A percentile compares a stretch with the other conserved stretches of the same genome.
phyloP scores from a whole-genome alignment of 1,139 yeast species.

The Yamadazyma siamensis region DNA sequence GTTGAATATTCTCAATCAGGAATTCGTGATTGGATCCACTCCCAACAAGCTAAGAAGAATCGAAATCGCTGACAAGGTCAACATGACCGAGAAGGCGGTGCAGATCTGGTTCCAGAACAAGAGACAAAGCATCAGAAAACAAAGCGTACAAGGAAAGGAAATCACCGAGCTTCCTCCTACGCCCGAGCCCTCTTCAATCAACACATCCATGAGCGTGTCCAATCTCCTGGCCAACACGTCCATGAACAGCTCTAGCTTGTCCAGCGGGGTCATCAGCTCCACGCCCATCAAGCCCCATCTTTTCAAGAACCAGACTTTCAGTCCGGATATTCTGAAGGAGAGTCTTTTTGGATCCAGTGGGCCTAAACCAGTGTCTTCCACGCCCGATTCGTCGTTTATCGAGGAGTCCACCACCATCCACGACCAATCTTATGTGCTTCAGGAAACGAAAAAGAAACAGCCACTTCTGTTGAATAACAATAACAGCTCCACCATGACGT shows the following conservation, averaged over 20 bases:
- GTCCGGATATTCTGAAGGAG: slow-evolving; percentile 20
- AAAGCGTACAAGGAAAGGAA: slow-evolving; percentile 37
- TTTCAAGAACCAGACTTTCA: slow-evolving; percentile 25
- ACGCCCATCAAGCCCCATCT: slow-evolving; percentile 22
- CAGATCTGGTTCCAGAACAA: slow-evolving; percentile 98
- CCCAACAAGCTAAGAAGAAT: slow-evolving; percentile 77
- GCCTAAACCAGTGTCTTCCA: slow-evolving; percentile 11
- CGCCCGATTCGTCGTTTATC: slow-evolving; percentile 18
- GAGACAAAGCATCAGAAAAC: slow-evolving; percentile 77
- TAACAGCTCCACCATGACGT: slow-evolving; percentile 36
- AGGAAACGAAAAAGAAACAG: slow-evolving; percentile 38
- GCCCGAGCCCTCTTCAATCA: slow-evolving; percentile 17
- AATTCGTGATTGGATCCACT: slow-evolving; percentile 71
- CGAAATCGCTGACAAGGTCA: slow-evolving; percentile 72
- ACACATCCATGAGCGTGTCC: slow-evolving; percentile 7
- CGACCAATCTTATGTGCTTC: slow-evolving; percentile 20
- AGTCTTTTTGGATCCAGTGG: slow-evolving; percentile 15
- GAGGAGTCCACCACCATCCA: slow-evolving; percentile 14
- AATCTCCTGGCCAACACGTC: slow-evolving; percentile 6
- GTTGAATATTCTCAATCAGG: slow-evolving; percentile 72
- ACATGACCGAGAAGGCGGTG: slow-evolving; percentile 95
- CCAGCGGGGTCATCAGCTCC: slow-evolving; percentile 19
- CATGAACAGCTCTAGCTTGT: slow-evolving; percentile 7
- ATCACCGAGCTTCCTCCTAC: slow-evolving; percentile 45
- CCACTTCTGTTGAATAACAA: slow-evolving; percentile 32